Evolutionary conservation across 768 basidiomycete species (phyloP).

Genomic region (Panus rudis): DNA sequence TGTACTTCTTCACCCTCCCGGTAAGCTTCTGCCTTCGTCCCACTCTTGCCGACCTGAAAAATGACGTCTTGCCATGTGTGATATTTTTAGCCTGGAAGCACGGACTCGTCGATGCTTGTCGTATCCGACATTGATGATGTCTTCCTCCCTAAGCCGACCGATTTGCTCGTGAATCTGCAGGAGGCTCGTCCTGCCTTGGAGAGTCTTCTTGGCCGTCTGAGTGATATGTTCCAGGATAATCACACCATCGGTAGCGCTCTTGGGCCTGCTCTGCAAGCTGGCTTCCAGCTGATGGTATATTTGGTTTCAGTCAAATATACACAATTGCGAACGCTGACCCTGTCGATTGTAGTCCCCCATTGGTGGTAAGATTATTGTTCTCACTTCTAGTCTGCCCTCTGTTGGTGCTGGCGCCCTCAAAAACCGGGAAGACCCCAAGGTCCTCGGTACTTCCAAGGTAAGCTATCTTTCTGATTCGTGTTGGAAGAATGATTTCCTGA

Average conservation of each 20-base stretch:
- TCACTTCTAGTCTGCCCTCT: constrained; percentile 82
- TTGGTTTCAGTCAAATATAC: background rate
- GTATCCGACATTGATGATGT: constrained; percentile 97
- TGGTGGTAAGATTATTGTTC: constrained; percentile 88
- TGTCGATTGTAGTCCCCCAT: constrained; percentile 83
- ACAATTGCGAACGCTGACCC: too few species aligned
- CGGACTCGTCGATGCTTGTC: constrained; percentile 91
- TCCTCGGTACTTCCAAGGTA: constrained; percentile 91
- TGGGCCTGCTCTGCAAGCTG: constrained; percentile 92
- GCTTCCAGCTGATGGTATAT: constrained; percentile 87
- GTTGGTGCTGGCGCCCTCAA: constrained; percentile 88
- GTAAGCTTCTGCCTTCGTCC: constrained; percentile 34
- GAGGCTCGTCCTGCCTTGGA: constrained; percentile 81
- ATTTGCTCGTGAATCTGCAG: constrained; percentile 89
- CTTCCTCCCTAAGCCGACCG: constrained; percentile 93
- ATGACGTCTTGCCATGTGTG: background rate
- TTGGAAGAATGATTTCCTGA: background rate
- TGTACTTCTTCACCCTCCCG: constrained; percentile 96
- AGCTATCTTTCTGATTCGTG: background rate
- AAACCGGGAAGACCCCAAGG: constrained; percentile 93
- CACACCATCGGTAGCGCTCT: constrained; percentile 88
- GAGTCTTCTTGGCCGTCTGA: constrained; percentile 70
- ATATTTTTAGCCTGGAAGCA: constrained; percentile 45
- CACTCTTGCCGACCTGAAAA: background rate
- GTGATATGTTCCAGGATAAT: constrained; percentile 98